phyloP scores from a whole-genome alignment of 1,139 yeast species.

The Debaryomycetaceae sp. region DNA sequence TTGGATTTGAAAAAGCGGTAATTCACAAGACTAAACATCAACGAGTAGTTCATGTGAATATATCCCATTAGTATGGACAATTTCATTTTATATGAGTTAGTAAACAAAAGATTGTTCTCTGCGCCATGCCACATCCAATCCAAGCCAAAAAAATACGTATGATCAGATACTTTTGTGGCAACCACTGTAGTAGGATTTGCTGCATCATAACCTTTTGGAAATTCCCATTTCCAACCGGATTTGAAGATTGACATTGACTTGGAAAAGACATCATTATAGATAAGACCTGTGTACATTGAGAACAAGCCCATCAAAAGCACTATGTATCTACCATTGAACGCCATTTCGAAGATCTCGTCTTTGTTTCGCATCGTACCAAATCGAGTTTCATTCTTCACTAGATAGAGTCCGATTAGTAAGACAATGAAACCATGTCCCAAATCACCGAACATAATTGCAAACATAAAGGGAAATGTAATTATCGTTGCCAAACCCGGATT shows the following conservation, averaged over 20 bases:
- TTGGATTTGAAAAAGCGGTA: conserved; percentile 66
- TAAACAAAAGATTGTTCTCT: conserved; percentile 82
- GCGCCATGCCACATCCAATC: conserved; percentile 98
- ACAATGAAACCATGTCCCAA: conserved; percentile 90
- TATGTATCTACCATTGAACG: conserved; percentile 87
- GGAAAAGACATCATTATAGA: conserved; percentile 92
- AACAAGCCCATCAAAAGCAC: conserved; percentile 86
- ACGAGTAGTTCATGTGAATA: conserved; percentile 89
- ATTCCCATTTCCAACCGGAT: conserved; percentile 85
- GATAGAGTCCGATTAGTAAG: conserved; percentile 62
- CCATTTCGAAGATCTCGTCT: conserved; percentile 97
- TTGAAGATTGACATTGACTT: conserved; percentile 80
- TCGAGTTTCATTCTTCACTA: conserved; percentile 66
- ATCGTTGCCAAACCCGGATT: conserved; percentile 95
- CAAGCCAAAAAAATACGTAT: conserved; percentile 74
- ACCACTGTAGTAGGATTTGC: conserved; percentile 49
- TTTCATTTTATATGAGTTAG: conserved; percentile 96
- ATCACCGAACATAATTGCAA: conserved; percentile 99
- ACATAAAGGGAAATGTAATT: conserved; percentile 97
- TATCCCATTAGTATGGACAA: conserved; percentile 93
- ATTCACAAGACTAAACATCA: conserved; percentile 79
- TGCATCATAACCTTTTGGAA: conserved; percentile 60
- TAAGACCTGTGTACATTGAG: conserved; percentile 89
- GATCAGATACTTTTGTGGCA: conserved; percentile 56
- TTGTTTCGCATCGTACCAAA: conserved; percentile 65